A percentile compares a stretch with the other conserved stretches of the same genome.
phyloP scores from a whole-genome alignment of 768 basidiomycete genomes.

The Pleurotus giganteus region DNA sequence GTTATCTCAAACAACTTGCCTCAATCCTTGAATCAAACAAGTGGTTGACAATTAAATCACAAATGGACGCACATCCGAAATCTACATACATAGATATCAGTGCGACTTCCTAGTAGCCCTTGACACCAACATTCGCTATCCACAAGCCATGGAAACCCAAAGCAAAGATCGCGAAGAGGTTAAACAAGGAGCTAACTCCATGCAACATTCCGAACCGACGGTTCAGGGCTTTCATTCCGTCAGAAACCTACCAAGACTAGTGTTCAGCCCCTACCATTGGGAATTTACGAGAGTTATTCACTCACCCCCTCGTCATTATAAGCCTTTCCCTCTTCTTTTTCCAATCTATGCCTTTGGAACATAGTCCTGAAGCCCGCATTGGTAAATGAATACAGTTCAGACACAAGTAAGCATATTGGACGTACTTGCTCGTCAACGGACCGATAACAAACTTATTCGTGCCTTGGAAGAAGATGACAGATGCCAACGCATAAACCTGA shows the following conservation, averaged over 20 bases:
- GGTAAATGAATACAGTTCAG: neutral
- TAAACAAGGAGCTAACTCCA: slow-evolving; percentile 66
- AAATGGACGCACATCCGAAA: slow-evolving; percentile 2
- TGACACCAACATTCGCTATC: slow-evolving; percentile 58
- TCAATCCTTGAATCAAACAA: slow-evolving; percentile 18
- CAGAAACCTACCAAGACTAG: slow-evolving; percentile 47
- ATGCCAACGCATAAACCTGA: slow-evolving; percentile 57
- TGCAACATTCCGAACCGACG: slow-evolving; percentile 65
- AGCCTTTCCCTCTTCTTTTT: slow-evolving; percentile 70
- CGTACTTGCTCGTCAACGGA: slow-evolving; percentile 68
- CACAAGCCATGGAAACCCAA: slow-evolving; percentile 69
- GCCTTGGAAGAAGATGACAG: slow-evolving; percentile 46
- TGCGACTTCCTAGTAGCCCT: slow-evolving; percentile 26
- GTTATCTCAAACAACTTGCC: slow-evolving; percentile 24
- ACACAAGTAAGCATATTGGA: neutral
- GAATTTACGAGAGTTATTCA: slow-evolving; percentile 14
- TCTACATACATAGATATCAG: no score
- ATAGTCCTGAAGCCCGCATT: slow-evolving; percentile 49
- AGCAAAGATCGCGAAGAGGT: slow-evolving; percentile 57
- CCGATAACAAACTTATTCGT: slow-evolving; percentile 70
- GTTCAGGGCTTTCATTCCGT: slow-evolving; percentile 68
- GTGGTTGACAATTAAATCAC: no score
- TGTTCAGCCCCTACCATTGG: slow-evolving; percentile 6
- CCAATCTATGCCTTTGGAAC: slow-evolving; percentile 68
- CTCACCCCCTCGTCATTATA: slow-evolving; percentile 66